phyloP scores from a whole-genome alignment of 768 basidiomycete genomes.

The Mycena galopus region DNA sequence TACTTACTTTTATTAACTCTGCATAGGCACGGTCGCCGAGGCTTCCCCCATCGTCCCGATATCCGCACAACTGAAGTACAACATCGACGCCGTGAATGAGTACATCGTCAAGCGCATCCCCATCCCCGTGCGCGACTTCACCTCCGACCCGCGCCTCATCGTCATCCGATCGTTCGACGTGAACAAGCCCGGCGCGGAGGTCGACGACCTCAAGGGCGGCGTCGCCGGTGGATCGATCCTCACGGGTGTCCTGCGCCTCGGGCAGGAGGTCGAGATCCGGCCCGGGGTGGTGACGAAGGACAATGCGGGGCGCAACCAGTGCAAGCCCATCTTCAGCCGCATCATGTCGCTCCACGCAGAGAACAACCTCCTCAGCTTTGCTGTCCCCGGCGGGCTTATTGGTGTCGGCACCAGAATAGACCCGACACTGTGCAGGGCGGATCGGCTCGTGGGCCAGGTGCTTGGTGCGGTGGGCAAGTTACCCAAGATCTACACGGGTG shows the following conservation, averaged over 20 bases:
- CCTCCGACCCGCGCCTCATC: conserved; percentile 91
- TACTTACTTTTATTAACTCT: not conserved
- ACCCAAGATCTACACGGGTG: conserved; percentile 92
- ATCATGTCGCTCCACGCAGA: conserved; percentile 96
- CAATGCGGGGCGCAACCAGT: conserved; percentile 87
- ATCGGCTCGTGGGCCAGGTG: conserved; percentile 97
- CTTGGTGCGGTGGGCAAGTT: conserved; percentile 94
- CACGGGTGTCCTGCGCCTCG: conserved; percentile 89
- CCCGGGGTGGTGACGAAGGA: conserved; percentile 98
- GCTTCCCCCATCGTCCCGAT: conserved; percentile 98
- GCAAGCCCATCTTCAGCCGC: conserved; percentile 92
- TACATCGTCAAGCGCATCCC: conserved; percentile 98
- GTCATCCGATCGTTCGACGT: conserved; percentile 99
- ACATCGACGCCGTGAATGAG: conserved; percentile 99
- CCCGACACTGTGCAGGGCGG: conserved; percentile 96
- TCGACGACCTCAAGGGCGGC: conserved; percentile 97
- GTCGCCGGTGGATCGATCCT: conserved; percentile 98
- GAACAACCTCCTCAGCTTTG: conserved; percentile 93
- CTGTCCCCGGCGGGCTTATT: conserved; percentile 97
- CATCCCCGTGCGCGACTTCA: conserved; percentile 93
- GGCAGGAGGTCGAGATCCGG: conserved; percentile 95
- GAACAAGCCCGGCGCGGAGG: conserved; percentile 98
- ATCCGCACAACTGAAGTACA: conserved; percentile 98
- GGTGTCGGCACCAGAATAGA: conserved; percentile 98
- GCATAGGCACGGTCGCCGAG: conserved; percentile 93